These are phyloP conservation scores for Pinus tabuliformis DNA, from an alignment of 75 land plant species.

Conservation along the genomic window DNA sequence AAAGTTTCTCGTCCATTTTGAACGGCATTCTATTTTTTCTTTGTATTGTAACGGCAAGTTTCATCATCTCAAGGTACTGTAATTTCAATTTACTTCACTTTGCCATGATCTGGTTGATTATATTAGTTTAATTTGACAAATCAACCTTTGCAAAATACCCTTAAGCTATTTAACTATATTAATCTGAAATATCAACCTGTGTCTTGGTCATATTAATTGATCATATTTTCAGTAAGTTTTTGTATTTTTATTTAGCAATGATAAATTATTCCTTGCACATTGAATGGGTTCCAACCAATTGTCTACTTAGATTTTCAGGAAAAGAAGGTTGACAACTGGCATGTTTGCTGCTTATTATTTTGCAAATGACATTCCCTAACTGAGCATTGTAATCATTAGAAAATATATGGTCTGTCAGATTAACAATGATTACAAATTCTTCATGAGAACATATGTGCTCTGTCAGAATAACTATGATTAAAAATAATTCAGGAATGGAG, in stretches of 20 bases:
- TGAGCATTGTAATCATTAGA: not conserved
- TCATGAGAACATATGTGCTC: not conserved
- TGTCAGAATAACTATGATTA: slow-evolving; percentile 1
- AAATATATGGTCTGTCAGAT: not conserved
- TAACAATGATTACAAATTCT: not conserved
- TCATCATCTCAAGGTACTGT: no score
- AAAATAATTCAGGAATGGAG: slow-evolving; percentile 3
- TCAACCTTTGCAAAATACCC: no score
- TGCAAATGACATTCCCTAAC: not conserved
- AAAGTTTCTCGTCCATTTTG: no score
- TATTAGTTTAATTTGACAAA: no score
- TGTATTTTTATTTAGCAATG: not conserved
- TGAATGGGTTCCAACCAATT: not conserved
- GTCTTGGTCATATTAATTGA: not conserved
- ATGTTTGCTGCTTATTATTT: not conserved
- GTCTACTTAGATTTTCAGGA: not conserved
- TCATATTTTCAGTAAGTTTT: not conserved
- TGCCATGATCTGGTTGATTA: no score
- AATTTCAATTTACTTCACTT: no score
- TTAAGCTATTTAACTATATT: not conserved
- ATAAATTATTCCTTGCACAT: not conserved
- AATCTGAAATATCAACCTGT: not conserved
- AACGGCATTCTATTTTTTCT: no score
- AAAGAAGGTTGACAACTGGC: not conserved
- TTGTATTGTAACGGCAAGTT: no score